These are phyloP conservation scores for Centaurea solstitialis DNA, from an alignment of 129 eudicot species.

Conservation along the genomic window DNA sequence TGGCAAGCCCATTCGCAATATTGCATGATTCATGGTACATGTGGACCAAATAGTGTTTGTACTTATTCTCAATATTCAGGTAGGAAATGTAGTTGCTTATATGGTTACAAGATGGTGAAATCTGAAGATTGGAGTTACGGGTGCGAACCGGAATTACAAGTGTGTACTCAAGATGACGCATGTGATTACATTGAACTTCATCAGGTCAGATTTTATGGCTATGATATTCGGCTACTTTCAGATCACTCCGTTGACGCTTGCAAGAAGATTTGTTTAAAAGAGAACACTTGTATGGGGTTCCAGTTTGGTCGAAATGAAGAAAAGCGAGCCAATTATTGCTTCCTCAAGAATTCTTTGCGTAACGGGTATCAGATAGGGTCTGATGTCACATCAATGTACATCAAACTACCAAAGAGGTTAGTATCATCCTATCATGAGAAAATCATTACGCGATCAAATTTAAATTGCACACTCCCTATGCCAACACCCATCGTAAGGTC, in stretches of 20 bases:
- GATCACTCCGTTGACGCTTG: conserved; percentile 2
- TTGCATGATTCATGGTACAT: conserved; percentile 28
- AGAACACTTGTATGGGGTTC: conserved; percentile 24
- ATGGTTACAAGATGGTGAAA: conserved; percentile 28
- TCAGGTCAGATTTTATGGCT: conserved; percentile 21
- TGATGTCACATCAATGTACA: background rate
- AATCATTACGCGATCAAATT: background rate
- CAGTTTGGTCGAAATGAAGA: conserved; percentile 2
- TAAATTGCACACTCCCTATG: background rate
- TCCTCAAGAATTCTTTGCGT: conserved; percentile 6
- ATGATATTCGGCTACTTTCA: background rate
- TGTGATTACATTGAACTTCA: background rate
- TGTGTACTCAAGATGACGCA: background rate
- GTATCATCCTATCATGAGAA: background rate
- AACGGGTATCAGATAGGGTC: conserved; percentile 11
- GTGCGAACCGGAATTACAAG: conserved; percentile 20
- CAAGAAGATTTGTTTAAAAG: conserved; percentile 12
- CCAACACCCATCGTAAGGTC: background rate
- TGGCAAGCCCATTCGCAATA: conserved; percentile 31
- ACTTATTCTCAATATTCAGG: conserved; percentile 23
- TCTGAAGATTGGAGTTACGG: conserved; percentile 26
- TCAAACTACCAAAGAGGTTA: conserved; percentile 7
- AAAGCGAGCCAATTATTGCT: background rate
- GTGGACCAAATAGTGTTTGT: conserved; percentile 39
- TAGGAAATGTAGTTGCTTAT: conserved; percentile 26